phyloP scores from a whole-genome alignment of 2,329 filamentous ascomycete genomes.

The Neofusicoccum parvum region DNA sequence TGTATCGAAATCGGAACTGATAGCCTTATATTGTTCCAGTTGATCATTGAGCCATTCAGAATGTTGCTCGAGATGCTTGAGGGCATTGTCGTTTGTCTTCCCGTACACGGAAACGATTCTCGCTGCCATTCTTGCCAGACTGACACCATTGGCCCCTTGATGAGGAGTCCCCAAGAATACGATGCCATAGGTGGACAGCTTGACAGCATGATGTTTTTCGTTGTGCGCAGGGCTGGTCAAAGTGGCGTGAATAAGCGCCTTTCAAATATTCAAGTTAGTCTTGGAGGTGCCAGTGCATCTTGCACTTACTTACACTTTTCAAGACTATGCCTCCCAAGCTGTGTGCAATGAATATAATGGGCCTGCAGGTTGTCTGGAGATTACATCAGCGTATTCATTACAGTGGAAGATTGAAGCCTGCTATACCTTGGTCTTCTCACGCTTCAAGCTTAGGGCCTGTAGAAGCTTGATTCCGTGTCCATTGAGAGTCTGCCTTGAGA shows the following conservation, averaged over 20 bases:
- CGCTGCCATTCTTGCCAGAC: slow-evolving; percentile 32
- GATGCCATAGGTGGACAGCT: slow-evolving; percentile 42
- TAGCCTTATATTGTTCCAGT: slow-evolving; percentile 37
- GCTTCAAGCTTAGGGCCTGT: slow-evolving; percentile 34
- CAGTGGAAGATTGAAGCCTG: neutral
- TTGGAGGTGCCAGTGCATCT: neutral
- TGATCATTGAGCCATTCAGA: slow-evolving; percentile 43
- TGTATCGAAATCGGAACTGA: slow-evolving; percentile 39
- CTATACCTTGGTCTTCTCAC: slow-evolving; percentile 30
- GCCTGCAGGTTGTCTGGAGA: slow-evolving; percentile 30
- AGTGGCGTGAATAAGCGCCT: slow-evolving; percentile 43
- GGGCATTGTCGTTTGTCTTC: slow-evolving; percentile 32
- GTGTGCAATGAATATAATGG: slow-evolving; percentile 38
- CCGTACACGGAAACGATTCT: slow-evolving; percentile 40
- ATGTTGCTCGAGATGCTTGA: slow-evolving; percentile 37
- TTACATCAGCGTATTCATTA: neutral
- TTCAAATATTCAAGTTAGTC: slow-evolving; percentile 14
- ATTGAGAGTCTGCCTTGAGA: slow-evolving; percentile 34
- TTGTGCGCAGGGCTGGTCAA: slow-evolving; percentile 31
- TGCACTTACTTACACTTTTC: slow-evolving; percentile 30
- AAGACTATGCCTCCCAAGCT: slow-evolving; percentile 39
- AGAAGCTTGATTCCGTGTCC: slow-evolving; percentile 39
- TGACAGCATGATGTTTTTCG: slow-evolving; percentile 35
- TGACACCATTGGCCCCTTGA: slow-evolving; percentile 38
- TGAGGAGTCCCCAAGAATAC: slow-evolving; percentile 46